Evolutionary conservation across 257 asterid genomes (phyloP).

Genomic region (Solanum chilense): DNA sequence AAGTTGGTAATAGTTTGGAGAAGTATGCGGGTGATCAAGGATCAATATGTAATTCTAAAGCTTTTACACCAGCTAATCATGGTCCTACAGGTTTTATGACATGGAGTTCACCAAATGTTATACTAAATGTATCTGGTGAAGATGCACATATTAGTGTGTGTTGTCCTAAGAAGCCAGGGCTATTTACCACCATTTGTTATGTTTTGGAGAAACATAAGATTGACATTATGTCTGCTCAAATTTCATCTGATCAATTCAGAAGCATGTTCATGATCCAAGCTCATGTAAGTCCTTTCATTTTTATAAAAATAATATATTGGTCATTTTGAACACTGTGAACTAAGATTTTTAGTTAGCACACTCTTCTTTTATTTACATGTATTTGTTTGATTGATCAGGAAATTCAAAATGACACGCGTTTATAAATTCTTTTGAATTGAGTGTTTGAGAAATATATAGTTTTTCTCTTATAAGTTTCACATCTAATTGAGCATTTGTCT

Average conservation of each 20-base stretch:
- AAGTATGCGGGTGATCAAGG: slow-evolving; percentile 42
- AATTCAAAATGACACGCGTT: neutral
- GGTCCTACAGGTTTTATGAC: slow-evolving; percentile 10
- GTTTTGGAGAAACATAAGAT: slow-evolving; percentile 31
- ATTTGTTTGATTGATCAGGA: neutral
- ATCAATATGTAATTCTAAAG: neutral
- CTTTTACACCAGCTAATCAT: neutral
- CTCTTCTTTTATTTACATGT: neutral
- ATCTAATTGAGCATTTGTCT: neutral
- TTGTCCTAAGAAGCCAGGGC: slow-evolving; percentile 12
- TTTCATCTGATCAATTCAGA: slow-evolving; percentile 15
- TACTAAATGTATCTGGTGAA: slow-evolving; percentile 13
- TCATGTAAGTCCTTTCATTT: neutral
- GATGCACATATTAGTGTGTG: slow-evolving; percentile 23
- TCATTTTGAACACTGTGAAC: neutral
- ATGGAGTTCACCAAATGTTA: slow-evolving; percentile 21
- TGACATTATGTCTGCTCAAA: slow-evolving; percentile 21
- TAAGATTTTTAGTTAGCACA: neutral
- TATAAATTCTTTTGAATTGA: neutral
- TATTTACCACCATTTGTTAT: slow-evolving; percentile 7
- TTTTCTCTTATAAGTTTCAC: neutral
- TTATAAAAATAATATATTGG: too few relatives aligned
- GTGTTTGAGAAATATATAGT: neutral
- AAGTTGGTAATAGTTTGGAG: slow-evolving; percentile 19
- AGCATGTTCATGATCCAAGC: slow-evolving; percentile 24